phyloP scores from a whole-genome alignment of 1,284 basidiomycete species.

The Phlebopus sp. region DNA sequence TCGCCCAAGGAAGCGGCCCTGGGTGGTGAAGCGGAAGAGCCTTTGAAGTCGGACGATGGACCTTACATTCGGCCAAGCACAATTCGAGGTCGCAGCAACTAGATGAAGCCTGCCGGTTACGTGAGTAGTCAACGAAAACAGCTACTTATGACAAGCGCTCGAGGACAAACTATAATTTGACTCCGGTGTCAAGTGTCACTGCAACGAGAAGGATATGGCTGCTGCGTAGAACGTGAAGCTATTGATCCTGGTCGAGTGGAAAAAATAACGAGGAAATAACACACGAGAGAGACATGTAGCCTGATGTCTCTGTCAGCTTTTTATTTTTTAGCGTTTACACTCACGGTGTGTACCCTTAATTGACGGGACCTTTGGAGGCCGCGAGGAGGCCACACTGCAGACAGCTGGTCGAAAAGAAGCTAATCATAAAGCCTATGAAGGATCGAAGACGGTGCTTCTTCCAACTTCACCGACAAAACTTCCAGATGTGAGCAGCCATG shows the following conservation, averaged over 20 bases:
- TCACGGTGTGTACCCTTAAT: constrained; percentile 13
- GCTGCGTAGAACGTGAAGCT: constrained; percentile 15
- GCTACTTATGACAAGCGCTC: constrained; percentile 3
- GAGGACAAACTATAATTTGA: constrained; percentile 23
- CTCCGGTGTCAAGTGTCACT: constrained; percentile 30
- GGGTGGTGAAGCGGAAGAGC: constrained; percentile 8
- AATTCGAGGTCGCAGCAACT: constrained; percentile 1
- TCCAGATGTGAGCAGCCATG: constrained; percentile 23
- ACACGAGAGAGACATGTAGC: background rate
- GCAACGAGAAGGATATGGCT: constrained; percentile 4
- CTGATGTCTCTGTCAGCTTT: background rate
- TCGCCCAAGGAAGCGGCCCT: constrained; percentile 5
- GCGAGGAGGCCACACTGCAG: constrained; percentile 32
- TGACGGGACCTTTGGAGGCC: constrained; percentile 13
- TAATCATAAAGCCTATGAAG: constrained; percentile 18
- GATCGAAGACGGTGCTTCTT: constrained; percentile 14
- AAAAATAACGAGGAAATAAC: constrained; percentile 1
- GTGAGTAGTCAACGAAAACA: constrained; percentile 19
- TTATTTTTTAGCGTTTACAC: constrained; percentile 6
- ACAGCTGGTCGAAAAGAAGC: constrained; percentile 25
- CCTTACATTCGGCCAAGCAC: constrained; percentile 26
- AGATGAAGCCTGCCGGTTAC: constrained; percentile 13
- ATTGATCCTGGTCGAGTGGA: constrained; percentile 18
- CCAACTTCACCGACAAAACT: constrained; percentile 15
- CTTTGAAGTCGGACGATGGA: constrained; percentile 12